These are phyloP conservation scores for Cladobotryum protrusum DNA, from an alignment of 2,329 filamentous ascomycete species.

Conservation along the genomic window DNA sequence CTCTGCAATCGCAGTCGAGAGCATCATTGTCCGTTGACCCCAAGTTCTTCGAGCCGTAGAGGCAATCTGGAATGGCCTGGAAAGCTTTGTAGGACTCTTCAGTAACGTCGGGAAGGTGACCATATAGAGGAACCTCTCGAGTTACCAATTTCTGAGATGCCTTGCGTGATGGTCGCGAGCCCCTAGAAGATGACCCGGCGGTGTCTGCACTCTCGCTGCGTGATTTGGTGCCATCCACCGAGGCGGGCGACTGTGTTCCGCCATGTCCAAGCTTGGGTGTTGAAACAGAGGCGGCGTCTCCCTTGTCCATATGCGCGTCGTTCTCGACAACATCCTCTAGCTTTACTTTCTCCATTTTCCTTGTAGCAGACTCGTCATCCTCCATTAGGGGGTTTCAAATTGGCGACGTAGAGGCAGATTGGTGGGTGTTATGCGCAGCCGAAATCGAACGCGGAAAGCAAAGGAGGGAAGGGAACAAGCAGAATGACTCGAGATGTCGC, in stretches of 20 bases:
- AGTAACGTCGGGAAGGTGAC: slow-evolving; percentile 72
- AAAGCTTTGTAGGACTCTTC: slow-evolving; percentile 70
- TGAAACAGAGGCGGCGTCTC: slow-evolving; percentile 33
- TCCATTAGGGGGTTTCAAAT: slow-evolving; percentile 28
- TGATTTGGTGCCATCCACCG: slow-evolving; percentile 40
- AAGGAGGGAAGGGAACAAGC: neutral
- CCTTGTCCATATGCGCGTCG: slow-evolving; percentile 34
- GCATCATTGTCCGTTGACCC: slow-evolving; percentile 85
- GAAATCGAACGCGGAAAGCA: neutral
- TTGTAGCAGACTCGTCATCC: slow-evolving; percentile 35
- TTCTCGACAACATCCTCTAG: slow-evolving; percentile 35
- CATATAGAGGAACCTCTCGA: slow-evolving; percentile 61
- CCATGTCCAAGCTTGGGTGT: slow-evolving; percentile 25
- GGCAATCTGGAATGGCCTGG: slow-evolving; percentile 74
- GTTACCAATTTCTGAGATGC: slow-evolving; percentile 59
- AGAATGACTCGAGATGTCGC: slow-evolving; percentile 4
- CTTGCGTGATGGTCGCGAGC: slow-evolving; percentile 67
- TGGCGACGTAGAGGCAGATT: neutral
- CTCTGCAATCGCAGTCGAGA: slow-evolving; percentile 88
- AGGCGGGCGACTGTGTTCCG: slow-evolving; percentile 31
- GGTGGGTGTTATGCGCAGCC: neutral
- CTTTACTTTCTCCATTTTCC: slow-evolving; percentile 39
- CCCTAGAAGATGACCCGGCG: slow-evolving; percentile 43
- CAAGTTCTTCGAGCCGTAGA: slow-evolving; percentile 86
- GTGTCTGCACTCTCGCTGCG: slow-evolving; percentile 43